Conservation (phyloP, 352 stramenopile species). For the Phytophthora boehmeriae region DNA sequence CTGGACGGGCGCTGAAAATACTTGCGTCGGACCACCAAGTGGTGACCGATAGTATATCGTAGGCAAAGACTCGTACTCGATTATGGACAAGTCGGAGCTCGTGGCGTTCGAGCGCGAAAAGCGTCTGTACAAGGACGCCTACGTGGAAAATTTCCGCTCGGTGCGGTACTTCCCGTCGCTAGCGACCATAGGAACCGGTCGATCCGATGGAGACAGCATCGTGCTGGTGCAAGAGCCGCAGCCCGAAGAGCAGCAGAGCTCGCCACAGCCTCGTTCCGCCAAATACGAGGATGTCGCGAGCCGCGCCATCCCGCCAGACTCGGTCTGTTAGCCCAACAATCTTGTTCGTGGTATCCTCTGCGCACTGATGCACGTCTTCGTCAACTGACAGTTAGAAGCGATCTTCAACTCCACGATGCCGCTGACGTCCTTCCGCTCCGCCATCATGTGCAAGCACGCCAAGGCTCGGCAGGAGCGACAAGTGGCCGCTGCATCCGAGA, state of each 20-base stretch:
- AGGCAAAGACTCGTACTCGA: no score
- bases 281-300: constrained; percentile 51
- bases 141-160: constrained; percentile 71
- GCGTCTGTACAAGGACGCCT: constrained; percentile 78
- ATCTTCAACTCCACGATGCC: constrained; percentile 66
- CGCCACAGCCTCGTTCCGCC: constrained; percentile 7
- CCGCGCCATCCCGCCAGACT: constrained; percentile 55
- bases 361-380: constrained; percentile 22
- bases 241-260: constrained; percentile 1
- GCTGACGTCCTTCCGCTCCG: constrained; percentile 60
- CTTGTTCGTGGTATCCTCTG: background rate
- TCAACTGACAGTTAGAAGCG: constrained; percentile 46
- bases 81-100: constrained; percentile 54
- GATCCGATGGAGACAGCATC: constrained; percentile 60
- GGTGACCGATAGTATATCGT: no score
- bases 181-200: constrained; percentile 51
- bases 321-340: constrained; percentile 31
- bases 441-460: constrained; percentile 72
- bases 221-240: constrained; percentile 64
- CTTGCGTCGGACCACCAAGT: background rate
- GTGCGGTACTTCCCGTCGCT: constrained; percentile 80
- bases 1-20: background rate
- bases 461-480: constrained; percentile 43
- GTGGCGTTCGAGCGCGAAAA: constrained; percentile 76
- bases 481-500: background rate